phyloP scores from a whole-genome alignment of 1,139 yeast genomes.

The Wickerhamomyces sp. region DNA sequence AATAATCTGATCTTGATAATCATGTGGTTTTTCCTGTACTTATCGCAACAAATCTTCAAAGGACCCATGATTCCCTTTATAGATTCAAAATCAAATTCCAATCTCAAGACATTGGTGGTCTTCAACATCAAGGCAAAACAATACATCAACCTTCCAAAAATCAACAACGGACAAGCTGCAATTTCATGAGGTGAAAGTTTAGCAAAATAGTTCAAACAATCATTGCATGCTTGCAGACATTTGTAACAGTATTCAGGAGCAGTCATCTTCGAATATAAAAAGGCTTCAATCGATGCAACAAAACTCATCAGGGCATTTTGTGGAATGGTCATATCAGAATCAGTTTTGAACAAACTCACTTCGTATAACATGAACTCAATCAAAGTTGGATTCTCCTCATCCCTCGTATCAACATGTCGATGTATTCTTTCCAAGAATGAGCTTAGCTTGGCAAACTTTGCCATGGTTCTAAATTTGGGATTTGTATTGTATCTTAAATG shows the following conservation, averaged over 20 bases:
- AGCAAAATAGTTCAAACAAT: slow-evolving; percentile 45
- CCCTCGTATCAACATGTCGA: slow-evolving; percentile 39
- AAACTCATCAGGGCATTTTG: slow-evolving; percentile 27
- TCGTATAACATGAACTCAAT: slow-evolving; percentile 38
- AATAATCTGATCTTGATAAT: slow-evolving; percentile 18
- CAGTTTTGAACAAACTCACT: slow-evolving; percentile 30
- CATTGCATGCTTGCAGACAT: slow-evolving; percentile 52
- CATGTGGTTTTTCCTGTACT: slow-evolving; percentile 16
- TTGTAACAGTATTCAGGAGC: slow-evolving; percentile 35
- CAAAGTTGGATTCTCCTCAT: slow-evolving; percentile 28
- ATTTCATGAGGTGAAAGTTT: slow-evolving; percentile 38
- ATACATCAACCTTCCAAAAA: slow-evolving; percentile 60
- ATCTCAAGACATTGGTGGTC: slow-evolving; percentile 16
- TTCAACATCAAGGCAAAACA: slow-evolving; percentile 31
- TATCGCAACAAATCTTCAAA: slow-evolving; percentile 11
- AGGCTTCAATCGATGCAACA: slow-evolving; percentile 66
- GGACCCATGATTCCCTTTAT: slow-evolving; percentile 14
- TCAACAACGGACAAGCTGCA: slow-evolving; percentile 56
- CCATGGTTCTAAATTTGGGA: slow-evolving; percentile 36
- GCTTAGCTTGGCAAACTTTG: slow-evolving; percentile 55
- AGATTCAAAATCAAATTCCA: slow-evolving; percentile 13
- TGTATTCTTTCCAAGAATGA: slow-evolving; percentile 61
- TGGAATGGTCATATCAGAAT: slow-evolving; percentile 13
- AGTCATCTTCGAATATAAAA: slow-evolving; percentile 70
- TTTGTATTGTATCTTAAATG: slow-evolving; percentile 37